Conservation (phyloP, 1,139 yeast species). For the Kodamaea alishanica region DNA sequence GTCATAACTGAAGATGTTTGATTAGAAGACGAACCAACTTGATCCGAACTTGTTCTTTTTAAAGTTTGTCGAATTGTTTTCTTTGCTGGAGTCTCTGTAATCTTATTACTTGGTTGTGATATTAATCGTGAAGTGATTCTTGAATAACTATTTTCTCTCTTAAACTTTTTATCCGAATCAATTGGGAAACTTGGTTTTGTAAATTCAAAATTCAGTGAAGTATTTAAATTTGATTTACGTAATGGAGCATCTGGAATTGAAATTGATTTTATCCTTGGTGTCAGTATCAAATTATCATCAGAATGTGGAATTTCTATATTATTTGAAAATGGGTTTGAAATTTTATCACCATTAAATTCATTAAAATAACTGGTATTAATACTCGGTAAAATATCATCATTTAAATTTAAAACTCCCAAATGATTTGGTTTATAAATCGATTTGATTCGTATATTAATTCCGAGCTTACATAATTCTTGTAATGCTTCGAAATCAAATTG, state of each 20-base stretch:
- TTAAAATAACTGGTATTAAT: conserved; percentile 5
- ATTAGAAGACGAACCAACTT: background rate
- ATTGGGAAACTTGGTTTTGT: conserved; percentile 34
- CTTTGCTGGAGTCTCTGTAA: conserved; percentile 14
- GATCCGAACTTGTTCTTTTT: conserved; percentile 28
- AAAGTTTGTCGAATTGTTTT: conserved; percentile 18
- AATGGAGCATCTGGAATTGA: conserved; percentile 53
- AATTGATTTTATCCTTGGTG: conserved; percentile 46
- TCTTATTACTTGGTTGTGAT: conserved; percentile 32
- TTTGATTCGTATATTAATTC: conserved; percentile 62
- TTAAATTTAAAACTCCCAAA: conserved; percentile 4
- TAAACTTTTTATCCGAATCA: conserved; percentile 16
- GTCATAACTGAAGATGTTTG: conserved; percentile 11
- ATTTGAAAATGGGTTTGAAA: conserved; percentile 8
- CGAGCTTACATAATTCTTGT: conserved; percentile 68
- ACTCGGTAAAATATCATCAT: conserved; percentile 11
- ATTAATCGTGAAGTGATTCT: conserved; percentile 53
- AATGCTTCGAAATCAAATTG: conserved; percentile 88
- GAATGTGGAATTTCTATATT: conserved; percentile 16
- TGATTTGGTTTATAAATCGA: conserved; percentile 47
- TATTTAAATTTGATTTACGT: conserved; percentile 38
- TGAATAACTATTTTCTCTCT: conserved; percentile 36
- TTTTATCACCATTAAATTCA: conserved; percentile 9
- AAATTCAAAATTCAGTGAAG: conserved; percentile 24
- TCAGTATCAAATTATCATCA: conserved; percentile 33